Base-by-base conservation (phyloP, 805 yeast species). In the Candida endomychidarum region DNA sequence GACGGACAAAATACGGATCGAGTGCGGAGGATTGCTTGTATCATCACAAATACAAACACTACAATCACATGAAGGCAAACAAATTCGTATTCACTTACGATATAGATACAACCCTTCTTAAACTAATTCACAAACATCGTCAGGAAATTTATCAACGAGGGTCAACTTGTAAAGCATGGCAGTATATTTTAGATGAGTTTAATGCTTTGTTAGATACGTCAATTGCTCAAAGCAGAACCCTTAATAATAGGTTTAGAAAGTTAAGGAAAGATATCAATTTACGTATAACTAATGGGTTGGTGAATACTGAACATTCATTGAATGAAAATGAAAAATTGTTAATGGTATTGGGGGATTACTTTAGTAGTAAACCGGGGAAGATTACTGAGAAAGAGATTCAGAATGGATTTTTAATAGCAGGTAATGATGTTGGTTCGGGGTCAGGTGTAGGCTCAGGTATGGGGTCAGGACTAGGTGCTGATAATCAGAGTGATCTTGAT, bases 141-240 rank as follows among this genome's bases (percentile, higher is more conserved):
- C 47, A 50, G 10, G 58, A 52, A 21, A 40, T 58, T 2, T 55
- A 54, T 40, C 54, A 56, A n/a, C 41, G 62, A 27, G 63, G 63
- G 2, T 46, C 52, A 16, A 53, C 59, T 17, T 40, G 55, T 26
- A 56, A 53, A 37, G 57, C 60, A 1, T 58, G 63, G 63, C 50
- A 51, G 11, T 27, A 34, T 5, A 51, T 58, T n/a, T 43, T 58
- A 19, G 30, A 34, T 14, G 52, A 54, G 23, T 57, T 57, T 36
- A 59, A 59, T 34, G 40, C 41, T 7, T 38, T 32, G 14, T 43
- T 45, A 24, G 21, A 47, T n/a, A 28, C 56, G 18, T 41, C 41
- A 16, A 53, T 57, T 9, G 46, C 57, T 5, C 62, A 57, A 41
- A 47, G 56, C 5, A 22, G 62, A 21, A 59, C 62, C 9, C 45